Conservation (phyloP, 2,329 filamentous ascomycete genomes). For the Helotiales sp. region DNA sequence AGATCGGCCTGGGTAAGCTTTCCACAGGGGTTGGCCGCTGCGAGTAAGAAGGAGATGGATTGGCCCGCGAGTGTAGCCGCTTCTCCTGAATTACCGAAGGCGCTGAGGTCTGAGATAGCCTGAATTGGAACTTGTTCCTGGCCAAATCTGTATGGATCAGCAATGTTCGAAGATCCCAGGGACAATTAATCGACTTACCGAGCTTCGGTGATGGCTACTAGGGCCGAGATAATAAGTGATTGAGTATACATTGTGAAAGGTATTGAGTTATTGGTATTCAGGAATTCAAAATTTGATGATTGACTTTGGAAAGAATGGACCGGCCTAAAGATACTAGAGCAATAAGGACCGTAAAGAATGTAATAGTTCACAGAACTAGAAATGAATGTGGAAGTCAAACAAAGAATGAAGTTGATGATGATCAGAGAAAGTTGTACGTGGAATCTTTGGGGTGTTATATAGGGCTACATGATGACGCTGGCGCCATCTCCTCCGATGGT, state of each 20-base stretch:
- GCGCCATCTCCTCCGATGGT: slow-evolving; percentile 1
- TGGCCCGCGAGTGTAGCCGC: slow-evolving; percentile 54
- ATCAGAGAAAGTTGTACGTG: slow-evolving; percentile 8
- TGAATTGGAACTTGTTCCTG: slow-evolving; percentile 60
- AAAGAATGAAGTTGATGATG: slow-evolving; percentile 17
- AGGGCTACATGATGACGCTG: not conserved
- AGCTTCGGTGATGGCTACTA: slow-evolving; percentile 29
- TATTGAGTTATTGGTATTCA: slow-evolving; percentile 1
- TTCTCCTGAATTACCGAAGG: slow-evolving; percentile 43
- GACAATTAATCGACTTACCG: slow-evolving; percentile 22
- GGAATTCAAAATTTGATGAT: slow-evolving; percentile 10
- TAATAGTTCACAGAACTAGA: slow-evolving; percentile 35
- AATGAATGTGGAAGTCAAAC: slow-evolving; percentile 25
- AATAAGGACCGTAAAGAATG: slow-evolving; percentile 23
- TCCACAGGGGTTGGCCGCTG: slow-evolving; percentile 63
- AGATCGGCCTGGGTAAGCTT: slow-evolving; percentile 63
- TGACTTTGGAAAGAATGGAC: slow-evolving; percentile 24
- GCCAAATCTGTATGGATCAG: slow-evolving; percentile 48
- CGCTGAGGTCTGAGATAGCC: slow-evolving; percentile 52
- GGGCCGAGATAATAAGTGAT: slow-evolving; percentile 23
- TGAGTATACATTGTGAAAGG: slow-evolving; percentile 28
- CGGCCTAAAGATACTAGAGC: slow-evolving; percentile 23
- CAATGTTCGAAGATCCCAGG: not conserved
- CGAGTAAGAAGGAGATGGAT: slow-evolving; percentile 62
- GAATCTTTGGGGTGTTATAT: slow-evolving; percentile 15